Evolutionary conservation across 345 rosid species (phyloP), one percentile per base, ranked within the genome.

Genomic region (Hibiscus trionum): DNA sequence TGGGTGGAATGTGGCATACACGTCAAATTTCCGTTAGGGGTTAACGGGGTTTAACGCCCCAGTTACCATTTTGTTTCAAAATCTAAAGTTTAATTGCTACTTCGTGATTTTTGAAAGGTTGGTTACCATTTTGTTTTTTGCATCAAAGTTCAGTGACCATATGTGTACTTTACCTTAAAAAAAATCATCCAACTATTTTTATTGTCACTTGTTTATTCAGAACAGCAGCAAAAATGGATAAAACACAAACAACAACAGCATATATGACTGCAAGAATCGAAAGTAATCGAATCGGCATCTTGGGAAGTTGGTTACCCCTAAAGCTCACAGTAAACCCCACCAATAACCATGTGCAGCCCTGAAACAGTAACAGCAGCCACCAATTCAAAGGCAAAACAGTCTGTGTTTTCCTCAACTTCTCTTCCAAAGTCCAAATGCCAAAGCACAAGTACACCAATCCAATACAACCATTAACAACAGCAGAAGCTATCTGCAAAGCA

Each of bases 311-410:
- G 8, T 72, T 74, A 72, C 84, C 83, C 74, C 72, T 52, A 11
- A 90, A 76, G 35, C 88, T 88, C 5, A 88, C 72, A 0, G 78
- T 77, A 58, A 91, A 60, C 73, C 84, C 84, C 26, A 91, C 78
- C 2, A 81, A 74, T 26, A 85, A 61, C 93, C 94, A 90, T 72
- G 94, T 84, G n/a, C 82, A 64, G 12, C 94, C 97, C 39, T 87
- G 97, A 67, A 85, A 77, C 55, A 87, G 64, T 52, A 75, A 72
- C 11, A 80, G 69, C 11, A 90, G 17, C 97, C 94, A 87, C 74
- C 65, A 58, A 73, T 71, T 69, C 47, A 88, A 76, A 49, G 93
- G 94, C 27, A 83, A 80, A 31, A 78, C 82, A 26, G 80, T 63
- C 16, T 67, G 72, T 17, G 74, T 63, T 75, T 61, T 78, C 65